Conservation (phyloP, 352 stramenopile genomes). For the Salisapilia sapeloensis region DNA sequence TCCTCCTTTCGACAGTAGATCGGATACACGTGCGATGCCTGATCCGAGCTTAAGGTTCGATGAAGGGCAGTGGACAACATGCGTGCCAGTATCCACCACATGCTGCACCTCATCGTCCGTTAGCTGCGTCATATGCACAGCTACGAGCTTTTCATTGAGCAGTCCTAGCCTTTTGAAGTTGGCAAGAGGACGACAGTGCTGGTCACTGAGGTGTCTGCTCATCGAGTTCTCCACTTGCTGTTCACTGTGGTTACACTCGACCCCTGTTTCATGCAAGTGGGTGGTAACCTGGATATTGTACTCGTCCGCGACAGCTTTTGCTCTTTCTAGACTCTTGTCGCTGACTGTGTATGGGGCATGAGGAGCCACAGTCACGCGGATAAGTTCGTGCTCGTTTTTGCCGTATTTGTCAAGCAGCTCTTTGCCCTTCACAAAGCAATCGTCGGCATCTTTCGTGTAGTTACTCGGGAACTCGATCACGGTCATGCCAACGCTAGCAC, state of each 20-base stretch:
- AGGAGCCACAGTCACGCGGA: slow-evolving; percentile 48
- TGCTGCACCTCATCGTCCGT: slow-evolving; percentile 67
- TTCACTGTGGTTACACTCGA: slow-evolving; percentile 68
- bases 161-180: slow-evolving; percentile 73
- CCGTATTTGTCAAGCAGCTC: slow-evolving; percentile 40
- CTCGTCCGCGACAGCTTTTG: slow-evolving; percentile 20
- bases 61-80: slow-evolving; percentile 80
- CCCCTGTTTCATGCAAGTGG: slow-evolving; percentile 74
- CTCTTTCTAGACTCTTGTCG: slow-evolving; percentile 28
- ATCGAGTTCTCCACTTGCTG: slow-evolving; percentile 39
- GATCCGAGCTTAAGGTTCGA: slow-evolving; percentile 84
- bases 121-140: slow-evolving; percentile 75
- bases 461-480: slow-evolving; percentile 59
- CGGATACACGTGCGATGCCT: slow-evolving; percentile 58
- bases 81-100: slow-evolving; percentile 20
- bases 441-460: slow-evolving; percentile 31
- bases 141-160: slow-evolving; percentile 49
- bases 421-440: slow-evolving; percentile 64
- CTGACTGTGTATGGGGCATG: slow-evolving; percentile 78
- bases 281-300: slow-evolving; percentile 61
- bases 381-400: slow-evolving; percentile 27
- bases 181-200: slow-evolving; percentile 51
- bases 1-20: slow-evolving; percentile 57
- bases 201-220: slow-evolving; percentile 62
- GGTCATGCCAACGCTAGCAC: slow-evolving; percentile 42